phyloP scores from a whole-genome alignment of 441 rosid species.

The Euphorbia celastroides region DNA sequence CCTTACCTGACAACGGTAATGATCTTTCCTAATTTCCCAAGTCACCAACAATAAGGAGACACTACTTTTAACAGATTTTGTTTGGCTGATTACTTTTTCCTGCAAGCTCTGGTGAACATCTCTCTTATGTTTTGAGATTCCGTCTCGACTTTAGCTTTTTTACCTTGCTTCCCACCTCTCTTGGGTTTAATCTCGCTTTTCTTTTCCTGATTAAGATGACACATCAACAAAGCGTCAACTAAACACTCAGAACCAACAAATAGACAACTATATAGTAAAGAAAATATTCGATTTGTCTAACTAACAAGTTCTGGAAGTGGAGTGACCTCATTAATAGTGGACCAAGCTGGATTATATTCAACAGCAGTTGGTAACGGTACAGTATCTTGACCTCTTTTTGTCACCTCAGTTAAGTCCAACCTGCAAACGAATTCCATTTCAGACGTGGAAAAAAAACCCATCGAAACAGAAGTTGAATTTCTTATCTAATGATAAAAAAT shows the following conservation, averaged over 20 bases:
- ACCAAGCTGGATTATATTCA: conserved; percentile 31
- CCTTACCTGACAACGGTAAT: too few relatives aligned
- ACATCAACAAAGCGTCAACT: background rate
- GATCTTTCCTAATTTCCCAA: background rate
- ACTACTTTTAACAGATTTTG: background rate
- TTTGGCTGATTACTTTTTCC: conserved; percentile 23
- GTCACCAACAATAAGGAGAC: background rate
- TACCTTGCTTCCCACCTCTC: conserved; percentile 27
- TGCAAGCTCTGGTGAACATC: conserved; percentile 76
- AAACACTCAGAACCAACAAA: background rate
- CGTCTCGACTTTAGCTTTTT: conserved; percentile 66
- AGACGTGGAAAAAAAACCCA: background rate
- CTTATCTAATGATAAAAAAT: background rate
- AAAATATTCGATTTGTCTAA: background rate
- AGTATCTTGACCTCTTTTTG: conserved; percentile 28
- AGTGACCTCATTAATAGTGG: conserved; percentile 42
- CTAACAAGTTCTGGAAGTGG: background rate
- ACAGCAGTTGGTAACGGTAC: conserved; percentile 24
- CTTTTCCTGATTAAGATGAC: conserved; percentile 31
- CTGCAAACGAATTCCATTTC: conserved; percentile 32
- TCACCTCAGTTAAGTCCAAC: conserved; percentile 36
- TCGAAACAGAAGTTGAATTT: background rate
- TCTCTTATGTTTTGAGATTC: conserved; percentile 77
- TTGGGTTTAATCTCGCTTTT: conserved; percentile 30
- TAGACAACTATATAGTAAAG: conserved; percentile 1